Evolutionary conservation across 495 filamentous ascomycete species (phyloP).

Genomic region (Haplographium delicatum): DNA sequence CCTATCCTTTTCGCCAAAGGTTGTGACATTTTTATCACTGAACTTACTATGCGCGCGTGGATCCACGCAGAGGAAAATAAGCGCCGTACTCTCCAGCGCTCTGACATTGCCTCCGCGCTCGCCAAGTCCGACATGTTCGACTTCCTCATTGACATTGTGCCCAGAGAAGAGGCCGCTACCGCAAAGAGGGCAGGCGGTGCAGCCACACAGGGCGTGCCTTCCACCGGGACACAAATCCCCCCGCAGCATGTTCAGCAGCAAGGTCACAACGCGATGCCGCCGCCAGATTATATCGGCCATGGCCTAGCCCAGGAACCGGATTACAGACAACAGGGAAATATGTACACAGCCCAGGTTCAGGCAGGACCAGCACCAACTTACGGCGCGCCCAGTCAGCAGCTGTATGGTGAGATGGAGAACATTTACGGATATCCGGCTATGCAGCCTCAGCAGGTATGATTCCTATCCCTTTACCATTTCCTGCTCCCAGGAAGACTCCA

Average conservation of each 20-base stretch:
- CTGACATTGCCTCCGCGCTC: conserved; percentile 91
- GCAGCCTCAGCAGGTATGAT: conserved; percentile 76
- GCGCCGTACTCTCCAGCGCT: conserved; percentile 87
- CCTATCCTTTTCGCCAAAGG: conserved; percentile 98
- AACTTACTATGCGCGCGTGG: conserved; percentile 99
- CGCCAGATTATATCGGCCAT: conserved; percentile 62
- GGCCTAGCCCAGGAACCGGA: conserved; percentile 67
- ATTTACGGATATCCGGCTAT: conserved; percentile 84
- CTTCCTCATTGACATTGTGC: conserved; percentile 98
- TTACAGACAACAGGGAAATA: conserved; percentile 66
- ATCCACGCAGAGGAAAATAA: conserved; percentile 99
- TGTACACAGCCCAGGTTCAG: conserved; percentile 76
- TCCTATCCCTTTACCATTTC: conserved; percentile 14
- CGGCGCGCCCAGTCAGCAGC: conserved; percentile 67
- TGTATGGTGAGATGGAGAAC: conserved; percentile 72
- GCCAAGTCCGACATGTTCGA: conserved; percentile 99
- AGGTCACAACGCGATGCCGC: conserved; percentile 52
- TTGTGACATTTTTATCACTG: conserved; percentile 99
- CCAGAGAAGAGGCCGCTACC: conserved; percentile 82
- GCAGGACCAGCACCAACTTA: conserved; percentile 63
- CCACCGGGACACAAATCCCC: conserved; percentile 52
- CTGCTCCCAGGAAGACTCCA: too few relatives aligned
- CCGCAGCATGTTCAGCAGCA: conserved; percentile 54
- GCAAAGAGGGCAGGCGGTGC: conserved; percentile 59
- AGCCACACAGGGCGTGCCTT: conserved; percentile 44